Base-by-base conservation (phyloP, 139 green algal species). In the Axilococcus clingmanii region DNA sequence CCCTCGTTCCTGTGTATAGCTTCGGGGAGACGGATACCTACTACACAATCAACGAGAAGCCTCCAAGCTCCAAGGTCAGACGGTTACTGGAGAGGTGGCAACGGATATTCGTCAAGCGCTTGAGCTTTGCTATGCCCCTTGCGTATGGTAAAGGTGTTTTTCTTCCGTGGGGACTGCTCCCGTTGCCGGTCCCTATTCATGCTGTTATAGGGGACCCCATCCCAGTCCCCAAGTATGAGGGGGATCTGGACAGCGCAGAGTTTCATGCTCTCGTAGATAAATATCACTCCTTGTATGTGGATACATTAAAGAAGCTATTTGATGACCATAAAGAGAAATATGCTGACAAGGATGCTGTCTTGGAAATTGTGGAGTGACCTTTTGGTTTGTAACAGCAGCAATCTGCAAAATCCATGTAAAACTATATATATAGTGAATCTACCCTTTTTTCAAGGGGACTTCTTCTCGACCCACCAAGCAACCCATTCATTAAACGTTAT, bases 141-240 rank as follows among this genome's bases (percentile, higher is more conserved):
- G 71, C 59, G 40, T 69, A 51, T 36, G 76, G 76, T 22, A 46
- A 28, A 7, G 76, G 75, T 11, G 23, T 83, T 4, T 69, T 80
- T 8, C 30, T 61, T 34, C 60, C 59, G 20, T 48, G 31, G 27
- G 77, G 77, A 30, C 35, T 85, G 25, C 46, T 85, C 45, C 68
- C 77, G 9, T 61, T 61, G 34, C 43, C 40, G 1, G 37, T 59
- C 12, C 68, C 43, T 4, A 38, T 84, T 7, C 63, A 59, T n/a
- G 68, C 62, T 5, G 74, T 82, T 5, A 63, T 80, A 30, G 74
- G 74, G 7, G 31, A 20, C 4, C 71, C 74, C 22, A 67, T 79
- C 6, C 11, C 54, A 1, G 66, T 76, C 3, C 36, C 35, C 5
- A 59, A 59, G 28, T 71, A 38, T 20, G 44, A 34, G 25, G 44